Conservation (phyloP, 2,329 filamentous ascomycete genomes). For the Endothia cerciana region DNA sequence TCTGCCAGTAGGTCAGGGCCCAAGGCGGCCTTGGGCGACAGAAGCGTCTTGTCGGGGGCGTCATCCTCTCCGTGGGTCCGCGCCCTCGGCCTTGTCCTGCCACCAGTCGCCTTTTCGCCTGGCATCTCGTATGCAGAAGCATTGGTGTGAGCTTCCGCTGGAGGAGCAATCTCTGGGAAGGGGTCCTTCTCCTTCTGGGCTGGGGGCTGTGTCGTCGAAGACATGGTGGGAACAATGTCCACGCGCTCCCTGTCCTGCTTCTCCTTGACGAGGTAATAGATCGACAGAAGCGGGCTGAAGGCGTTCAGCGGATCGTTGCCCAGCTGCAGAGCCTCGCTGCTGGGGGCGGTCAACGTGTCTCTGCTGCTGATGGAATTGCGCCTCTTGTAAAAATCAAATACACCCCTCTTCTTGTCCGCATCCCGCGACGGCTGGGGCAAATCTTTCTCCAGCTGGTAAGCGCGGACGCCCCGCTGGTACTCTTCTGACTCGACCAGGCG, state of each 20-base stretch:
- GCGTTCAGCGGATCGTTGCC: conserved; percentile 90
- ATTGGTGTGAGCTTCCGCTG: conserved; percentile 89
- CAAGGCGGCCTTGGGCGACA: conserved; percentile 29
- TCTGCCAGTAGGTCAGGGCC: conserved; percentile 34
- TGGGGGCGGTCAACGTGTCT: conserved; percentile 84
- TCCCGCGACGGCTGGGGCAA: conserved; percentile 60
- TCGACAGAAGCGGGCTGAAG: conserved; percentile 86
- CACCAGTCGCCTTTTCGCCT: conserved; percentile 84
- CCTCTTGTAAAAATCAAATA: conserved; percentile 95
- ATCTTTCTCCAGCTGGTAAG: conserved; percentile 70
- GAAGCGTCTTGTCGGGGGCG: conserved; percentile 60
- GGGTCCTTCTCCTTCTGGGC: conserved; percentile 46
- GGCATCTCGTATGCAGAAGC: conserved; percentile 82
- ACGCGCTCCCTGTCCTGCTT: conserved; percentile 80
- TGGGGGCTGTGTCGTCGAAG: conserved; percentile 32
- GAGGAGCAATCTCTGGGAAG: conserved; percentile 76
- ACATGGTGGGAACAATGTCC: conserved; percentile 47
- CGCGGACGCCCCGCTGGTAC: conserved; percentile 82
- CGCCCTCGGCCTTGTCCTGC: conserved; percentile 80
- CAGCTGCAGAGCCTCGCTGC: conserved; percentile 79
- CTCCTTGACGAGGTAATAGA: conserved; percentile 95
- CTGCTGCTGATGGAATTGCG: conserved; percentile 87
- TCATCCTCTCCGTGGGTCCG: conserved; percentile 96
- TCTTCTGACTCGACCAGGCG: conserved; percentile 92
- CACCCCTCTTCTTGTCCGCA: conserved; percentile 80